Conservation (phyloP, 345 rosid genomes). For the Eucalyptus pauciflora region DNA sequence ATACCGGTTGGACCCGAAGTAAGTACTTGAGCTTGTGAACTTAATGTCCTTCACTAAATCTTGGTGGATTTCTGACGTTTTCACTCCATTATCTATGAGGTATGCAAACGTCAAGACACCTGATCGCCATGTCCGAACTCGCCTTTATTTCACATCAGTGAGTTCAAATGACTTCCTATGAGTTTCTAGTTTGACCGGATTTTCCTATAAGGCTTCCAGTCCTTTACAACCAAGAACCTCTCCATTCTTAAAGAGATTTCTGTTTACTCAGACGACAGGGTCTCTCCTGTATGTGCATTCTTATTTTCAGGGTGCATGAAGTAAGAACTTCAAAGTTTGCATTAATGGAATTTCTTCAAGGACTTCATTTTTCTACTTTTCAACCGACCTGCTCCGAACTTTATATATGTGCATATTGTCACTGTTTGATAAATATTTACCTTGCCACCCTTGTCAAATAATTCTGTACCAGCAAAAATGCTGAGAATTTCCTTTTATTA, state of each 20-base stretch:
- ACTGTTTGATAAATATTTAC: neutral
- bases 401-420: neutral
- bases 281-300: neutral
- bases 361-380: neutral
- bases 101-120: slow-evolving; percentile 98
- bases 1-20: slow-evolving; percentile 97
- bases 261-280: neutral
- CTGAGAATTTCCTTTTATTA: neutral
- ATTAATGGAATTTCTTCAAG: neutral
- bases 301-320: neutral
- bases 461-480: neutral
- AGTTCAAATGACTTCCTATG: slow-evolving; percentile 13
- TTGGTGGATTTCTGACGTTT: neutral
- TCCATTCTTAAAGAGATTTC: neutral
- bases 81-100: slow-evolving; percentile 22
- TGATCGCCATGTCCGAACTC: slow-evolving; percentile 96
- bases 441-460: neutral
- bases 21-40: neutral
- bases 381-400: neutral
- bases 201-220: neutral
- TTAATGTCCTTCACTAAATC: neutral
- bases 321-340: neutral
- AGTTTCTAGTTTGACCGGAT: neutral
- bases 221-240: neutral
- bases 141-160: slow-evolving; percentile 99